Evolutionary conservation across 2,329 filamentous ascomycete species (phyloP).

Genomic region (Sordariomycetes sp.): DNA sequence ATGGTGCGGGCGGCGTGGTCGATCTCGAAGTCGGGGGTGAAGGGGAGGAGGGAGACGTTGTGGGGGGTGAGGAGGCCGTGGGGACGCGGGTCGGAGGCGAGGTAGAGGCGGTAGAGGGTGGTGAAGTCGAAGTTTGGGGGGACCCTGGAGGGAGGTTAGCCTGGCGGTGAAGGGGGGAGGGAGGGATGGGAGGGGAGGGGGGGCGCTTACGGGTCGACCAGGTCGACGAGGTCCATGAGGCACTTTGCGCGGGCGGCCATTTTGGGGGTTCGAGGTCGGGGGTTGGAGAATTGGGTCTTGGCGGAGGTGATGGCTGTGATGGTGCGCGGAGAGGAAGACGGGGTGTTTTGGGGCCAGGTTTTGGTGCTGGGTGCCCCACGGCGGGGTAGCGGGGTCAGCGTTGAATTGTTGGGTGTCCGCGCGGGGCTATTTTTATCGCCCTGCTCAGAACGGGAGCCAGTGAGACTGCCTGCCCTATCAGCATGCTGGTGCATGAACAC

Average conservation of each 20-base stretch:
- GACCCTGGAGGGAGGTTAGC: slow-evolving; percentile 23
- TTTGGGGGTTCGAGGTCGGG: neutral
- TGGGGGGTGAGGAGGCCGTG: slow-evolving; percentile 38
- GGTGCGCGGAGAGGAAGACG: neutral
- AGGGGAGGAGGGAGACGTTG: slow-evolving; percentile 34
- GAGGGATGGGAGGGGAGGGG: slow-evolving; percentile 7
- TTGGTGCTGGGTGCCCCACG: neutral
- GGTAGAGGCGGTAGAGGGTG: slow-evolving; percentile 33
- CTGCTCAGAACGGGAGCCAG: neutral
- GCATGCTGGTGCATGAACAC: neutral
- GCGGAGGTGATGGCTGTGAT: neutral
- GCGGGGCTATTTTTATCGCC: neutral
- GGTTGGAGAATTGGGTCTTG: neutral
- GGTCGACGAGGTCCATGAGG: slow-evolving; percentile 25
- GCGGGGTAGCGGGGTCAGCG: neutral
- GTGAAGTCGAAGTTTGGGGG: slow-evolving; percentile 30
- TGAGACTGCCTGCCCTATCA: neutral
- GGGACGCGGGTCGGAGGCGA: slow-evolving; percentile 30
- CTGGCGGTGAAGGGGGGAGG: neutral
- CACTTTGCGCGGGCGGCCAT: slow-evolving; percentile 11
- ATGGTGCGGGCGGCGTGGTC: slow-evolving; percentile 19
- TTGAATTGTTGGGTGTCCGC: no score
- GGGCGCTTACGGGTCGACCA: slow-evolving; percentile 28
- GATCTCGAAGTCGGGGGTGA: slow-evolving; percentile 27
- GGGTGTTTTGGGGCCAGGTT: neutral